These are phyloP conservation scores for Wickerhamomyces ciferrii DNA, from an alignment of 805 yeast genomes.

Conservation along the genomic window DNA sequence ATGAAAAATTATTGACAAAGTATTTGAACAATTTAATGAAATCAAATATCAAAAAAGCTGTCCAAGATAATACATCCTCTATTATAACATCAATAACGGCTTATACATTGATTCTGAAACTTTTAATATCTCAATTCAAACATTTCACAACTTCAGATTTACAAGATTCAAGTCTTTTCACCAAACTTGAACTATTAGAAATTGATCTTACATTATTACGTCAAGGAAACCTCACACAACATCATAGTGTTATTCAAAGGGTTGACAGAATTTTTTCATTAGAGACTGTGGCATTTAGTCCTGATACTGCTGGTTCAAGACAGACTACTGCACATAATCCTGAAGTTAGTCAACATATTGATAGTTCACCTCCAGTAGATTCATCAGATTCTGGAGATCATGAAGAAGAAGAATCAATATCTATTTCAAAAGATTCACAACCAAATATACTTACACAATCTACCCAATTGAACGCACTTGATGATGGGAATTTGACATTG, in stretches of 20 bases:
- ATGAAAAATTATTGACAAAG: background rate
- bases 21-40: background rate
- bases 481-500: background rate
- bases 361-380: background rate
- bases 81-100: background rate
- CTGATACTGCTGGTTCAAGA: background rate
- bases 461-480: background rate
- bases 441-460: background rate
- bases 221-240: background rate
- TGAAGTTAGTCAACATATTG: background rate
- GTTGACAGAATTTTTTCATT: background rate
- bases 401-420: background rate
- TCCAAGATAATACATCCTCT: too few relatives aligned
- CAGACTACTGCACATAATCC: background rate
- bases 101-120: background rate
- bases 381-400: background rate
- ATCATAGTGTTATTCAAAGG: background rate
- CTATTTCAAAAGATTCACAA: background rate
- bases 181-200: background rate
- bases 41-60: background rate
- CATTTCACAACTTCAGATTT: background rate
- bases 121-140: background rate
- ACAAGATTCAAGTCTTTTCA: background rate
- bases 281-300: background rate
- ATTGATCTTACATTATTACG: background rate